Base-by-base conservation (phyloP, 2,329 filamentous ascomycete species). In the Pseudogymnoascus sp. region DNA sequence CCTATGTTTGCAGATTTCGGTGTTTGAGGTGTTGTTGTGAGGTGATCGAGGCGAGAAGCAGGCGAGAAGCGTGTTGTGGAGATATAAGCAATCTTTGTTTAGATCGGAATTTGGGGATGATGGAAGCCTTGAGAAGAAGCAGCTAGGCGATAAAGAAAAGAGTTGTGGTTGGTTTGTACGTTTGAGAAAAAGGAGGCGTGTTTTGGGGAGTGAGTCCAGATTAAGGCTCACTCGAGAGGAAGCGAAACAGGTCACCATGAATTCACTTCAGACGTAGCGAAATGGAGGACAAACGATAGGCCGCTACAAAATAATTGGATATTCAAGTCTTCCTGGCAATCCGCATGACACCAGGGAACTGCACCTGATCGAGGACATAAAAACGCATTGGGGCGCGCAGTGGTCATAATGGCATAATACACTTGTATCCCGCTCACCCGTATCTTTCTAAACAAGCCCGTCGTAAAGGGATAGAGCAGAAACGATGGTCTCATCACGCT, bases 401-500 rank as follows among this genome's bases (percentile, higher is more conserved):
- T 57, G 51, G 51, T 61, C 59, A 61, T 61, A 42, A 39, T 61
- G 59, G 36, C 59, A 61, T 61, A 39, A 61, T 61, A 61, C 59
- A 61, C 59, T 42, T 61, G 59, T 42, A 40, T 61, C 34, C 34
- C 39, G 39, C 18, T n/a, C 34, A 31, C 39, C 40, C 39, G 5
- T 26, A 57, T 26, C 26, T 51, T n/a, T 40, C 72, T 79, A 97
- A 75, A 99, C 95, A 73, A 99, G 80, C 23, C 95, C 95, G 74
- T 99, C 95, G 73, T 99, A 99, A 68, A 99, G 82, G 64, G 93
- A 97, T 73, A 99, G 81, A 36, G 95, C 95, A 63, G 93, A 97
- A 65, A 99, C 95, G 74, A 99, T 99, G 8, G 95, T 99, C 80
- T 97, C 93, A 77, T 99, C 95, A 65, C 93, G 90, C 82, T 97